Conservation (phyloP, 495 filamentous ascomycete species). For the Darksidea phi region DNA sequence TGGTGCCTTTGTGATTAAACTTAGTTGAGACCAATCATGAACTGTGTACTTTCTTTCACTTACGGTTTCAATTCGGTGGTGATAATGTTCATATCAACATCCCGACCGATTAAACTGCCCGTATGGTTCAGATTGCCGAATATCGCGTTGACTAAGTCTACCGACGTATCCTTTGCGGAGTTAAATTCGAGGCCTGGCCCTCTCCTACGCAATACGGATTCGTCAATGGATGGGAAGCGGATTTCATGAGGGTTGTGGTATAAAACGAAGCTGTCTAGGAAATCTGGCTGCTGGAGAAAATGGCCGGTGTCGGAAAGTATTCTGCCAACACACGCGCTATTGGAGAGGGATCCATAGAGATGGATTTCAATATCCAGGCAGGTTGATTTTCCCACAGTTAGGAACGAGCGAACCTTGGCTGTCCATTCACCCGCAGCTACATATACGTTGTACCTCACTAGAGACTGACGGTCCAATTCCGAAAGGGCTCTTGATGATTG, state of each 20-base stretch:
- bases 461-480: background rate
- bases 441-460: conserved; percentile 10
- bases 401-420: background rate
- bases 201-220: background rate
- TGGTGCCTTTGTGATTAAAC: conserved; percentile 3
- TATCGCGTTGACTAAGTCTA: too few relatives aligned
- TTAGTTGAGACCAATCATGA: background rate
- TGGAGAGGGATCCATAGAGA: background rate
- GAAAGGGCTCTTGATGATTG: conserved; percentile 6
- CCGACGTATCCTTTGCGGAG: too few relatives aligned
- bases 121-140: too few relatives aligned
- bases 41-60: background rate
- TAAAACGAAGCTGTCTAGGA: conserved; percentile 1
- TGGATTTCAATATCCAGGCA: conserved; percentile 6
- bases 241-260: conserved; percentile 12
- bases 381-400: background rate
- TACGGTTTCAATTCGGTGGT: conserved; percentile 7
- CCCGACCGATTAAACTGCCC: background rate
- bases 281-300: conserved; percentile 10
- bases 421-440: conserved; percentile 2
- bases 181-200: too few relatives aligned
- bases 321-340: conserved; percentile 5
- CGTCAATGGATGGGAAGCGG: conserved; percentile 6
- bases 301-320: conserved; percentile 7
- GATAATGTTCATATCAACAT: conserved; percentile 5